These are phyloP conservation scores for Helicostylum pulchrum DNA, from an alignment of 192 early-diverging fungal genomes.

Conservation along the genomic window DNA sequence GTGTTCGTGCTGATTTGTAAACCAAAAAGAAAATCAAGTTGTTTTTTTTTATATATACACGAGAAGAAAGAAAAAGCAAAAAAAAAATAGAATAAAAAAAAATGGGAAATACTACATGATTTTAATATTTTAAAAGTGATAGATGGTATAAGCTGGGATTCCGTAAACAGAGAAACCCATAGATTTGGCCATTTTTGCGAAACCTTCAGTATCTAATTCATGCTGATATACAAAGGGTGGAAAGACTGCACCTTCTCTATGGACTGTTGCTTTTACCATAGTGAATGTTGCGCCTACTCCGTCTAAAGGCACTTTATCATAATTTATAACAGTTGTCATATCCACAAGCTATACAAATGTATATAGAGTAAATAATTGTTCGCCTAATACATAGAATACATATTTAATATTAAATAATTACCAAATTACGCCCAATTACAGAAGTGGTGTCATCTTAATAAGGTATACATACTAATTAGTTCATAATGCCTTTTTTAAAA, in stretches of 20 bases:
- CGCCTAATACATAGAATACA: neutral
- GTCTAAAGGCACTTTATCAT: slow-evolving; percentile 47
- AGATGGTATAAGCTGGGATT: slow-evolving; percentile 55
- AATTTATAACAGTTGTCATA: slow-evolving; percentile 20
- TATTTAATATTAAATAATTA: slow-evolving; percentile 18
- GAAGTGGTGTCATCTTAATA: too few species aligned
- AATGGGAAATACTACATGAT: neutral
- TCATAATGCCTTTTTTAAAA: neutral
- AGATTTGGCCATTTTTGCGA: slow-evolving; percentile 64
- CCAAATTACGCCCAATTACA: too few species aligned
- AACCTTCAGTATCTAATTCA: slow-evolving; percentile 66
- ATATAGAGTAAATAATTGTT: neutral
- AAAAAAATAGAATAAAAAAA: neutral
- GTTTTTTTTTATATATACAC: neutral
- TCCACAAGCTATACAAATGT: slow-evolving; percentile 40
- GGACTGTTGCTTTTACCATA: slow-evolving; percentile 59
- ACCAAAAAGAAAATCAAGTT: neutral
- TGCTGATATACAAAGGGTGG: slow-evolving; percentile 61
- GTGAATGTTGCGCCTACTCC: slow-evolving; percentile 68
- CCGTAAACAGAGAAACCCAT: slow-evolving; percentile 61
- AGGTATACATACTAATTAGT: neutral
- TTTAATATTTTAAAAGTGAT: slow-evolving; percentile 34
- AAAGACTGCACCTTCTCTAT: slow-evolving; percentile 62
- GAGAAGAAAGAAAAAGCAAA: neutral
- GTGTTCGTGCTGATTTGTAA: slow-evolving; percentile 76